Evolutionary conservation across 2,329 filamentous ascomycete genomes (phyloP).

Genomic region (Stagonosporopsis cucurbitacearum): DNA sequence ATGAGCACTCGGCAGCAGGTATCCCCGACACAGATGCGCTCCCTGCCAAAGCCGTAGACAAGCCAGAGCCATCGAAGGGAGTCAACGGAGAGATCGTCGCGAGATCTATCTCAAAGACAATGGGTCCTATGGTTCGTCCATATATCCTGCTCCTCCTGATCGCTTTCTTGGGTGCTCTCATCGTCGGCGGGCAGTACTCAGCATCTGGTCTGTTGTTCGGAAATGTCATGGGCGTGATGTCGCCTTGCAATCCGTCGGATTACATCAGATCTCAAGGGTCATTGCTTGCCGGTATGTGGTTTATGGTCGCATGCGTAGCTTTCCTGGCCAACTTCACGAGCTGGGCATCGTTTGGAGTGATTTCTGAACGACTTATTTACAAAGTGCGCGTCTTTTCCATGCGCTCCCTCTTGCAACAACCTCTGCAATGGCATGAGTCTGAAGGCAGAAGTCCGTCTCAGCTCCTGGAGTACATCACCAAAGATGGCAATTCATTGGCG

Average conservation of each 20-base stretch:
- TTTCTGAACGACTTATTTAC: constrained; percentile 70
- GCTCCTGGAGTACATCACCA: constrained; percentile 72
- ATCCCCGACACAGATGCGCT: constrained; percentile 16
- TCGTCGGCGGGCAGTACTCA: constrained; percentile 65
- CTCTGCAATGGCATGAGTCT: constrained; percentile 74
- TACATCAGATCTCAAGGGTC: constrained; percentile 59
- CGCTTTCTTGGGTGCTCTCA: constrained; percentile 58
- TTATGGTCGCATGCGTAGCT: constrained; percentile 65
- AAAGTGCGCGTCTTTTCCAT: constrained; percentile 69
- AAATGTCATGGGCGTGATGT: constrained; percentile 64
- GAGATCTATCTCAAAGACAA: constrained; percentile 39
- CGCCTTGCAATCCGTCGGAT: constrained; percentile 58
- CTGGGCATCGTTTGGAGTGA: constrained; percentile 63
- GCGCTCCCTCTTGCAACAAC: constrained; percentile 69
- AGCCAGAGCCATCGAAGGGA: constrained; percentile 17
- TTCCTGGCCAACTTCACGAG: constrained; percentile 68
- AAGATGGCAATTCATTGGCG: constrained; percentile 70
- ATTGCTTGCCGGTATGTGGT: constrained; percentile 65
- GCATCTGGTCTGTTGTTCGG: constrained; percentile 67
- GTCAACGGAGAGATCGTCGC: constrained; percentile 27
- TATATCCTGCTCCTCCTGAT: constrained; percentile 54
- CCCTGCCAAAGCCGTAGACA: neutral
- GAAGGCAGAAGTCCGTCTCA: constrained; percentile 65
- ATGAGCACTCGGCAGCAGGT: constrained; percentile 27
- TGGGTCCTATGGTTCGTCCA: constrained; percentile 52